Base-by-base conservation (phyloP, 306 rosid genomes). In the Ziziphus jujuba region DNA sequence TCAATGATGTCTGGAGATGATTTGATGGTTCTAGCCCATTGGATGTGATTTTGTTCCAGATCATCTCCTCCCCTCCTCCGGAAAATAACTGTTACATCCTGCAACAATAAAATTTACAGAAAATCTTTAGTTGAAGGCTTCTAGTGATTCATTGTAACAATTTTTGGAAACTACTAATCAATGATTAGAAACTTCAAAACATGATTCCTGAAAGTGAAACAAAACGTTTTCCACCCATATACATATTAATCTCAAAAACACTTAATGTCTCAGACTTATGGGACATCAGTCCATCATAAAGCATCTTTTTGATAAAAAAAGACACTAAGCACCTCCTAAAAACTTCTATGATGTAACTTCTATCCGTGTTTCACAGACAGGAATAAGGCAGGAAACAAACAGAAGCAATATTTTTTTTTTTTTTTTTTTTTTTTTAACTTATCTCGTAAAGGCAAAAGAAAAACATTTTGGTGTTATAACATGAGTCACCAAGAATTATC, bases 41-140 rank as follows among this genome's bases (percentile, higher is more conserved):
- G 84, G 49, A 35, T 73, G 80, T 85, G 97, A 78, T 78, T 80
- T 72, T 87, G 97, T 75, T 83, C 96, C 71, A 89, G 80, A 76
- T 92, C 96, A 48, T 92, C 91, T 58, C 98, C 98, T 61, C 98
- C 98, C 66, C 97, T 87, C 69, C 97, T 80, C 70, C 97, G 85
- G 78, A 87, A 90, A 76, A 90, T 87, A 73, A 87, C 88, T 0
- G 91, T 85, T 68, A 87, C 91, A 63, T 90, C 97, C 97, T 87
- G 80, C 61, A 71, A 44, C 63, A 73, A 67, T 36, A 75, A 78
- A 66, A 16, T 59, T 74, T 55, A 22, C 28, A 73, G 48, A 15
- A 45, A 79, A 72, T 71, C 58, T 53, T 65, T 75, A 66, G 68
- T 75, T 65, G 9, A 63, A 64, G 31, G 51, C 54, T n/a, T 61